These are phyloP conservation scores for Mortierella sp. DNA, from an alignment of 371 early-diverging fungal genomes.

Conservation along the genomic window DNA sequence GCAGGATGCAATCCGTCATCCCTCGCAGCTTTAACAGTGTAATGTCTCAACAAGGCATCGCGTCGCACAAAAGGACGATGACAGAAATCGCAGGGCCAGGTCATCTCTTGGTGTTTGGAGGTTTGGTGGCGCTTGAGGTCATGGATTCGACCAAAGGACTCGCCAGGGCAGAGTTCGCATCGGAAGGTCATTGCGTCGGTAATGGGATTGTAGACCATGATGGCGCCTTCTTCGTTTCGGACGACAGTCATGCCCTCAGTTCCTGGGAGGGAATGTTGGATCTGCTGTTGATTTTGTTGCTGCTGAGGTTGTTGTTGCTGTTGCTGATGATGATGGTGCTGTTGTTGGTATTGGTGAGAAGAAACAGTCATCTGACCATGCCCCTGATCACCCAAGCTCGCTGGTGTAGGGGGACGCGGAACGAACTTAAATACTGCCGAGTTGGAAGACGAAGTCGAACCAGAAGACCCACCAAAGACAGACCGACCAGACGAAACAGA, in stretches of 20 bases:
- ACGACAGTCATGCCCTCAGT: slow-evolving; percentile 39
- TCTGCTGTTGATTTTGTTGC: neutral
- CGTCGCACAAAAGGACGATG: slow-evolving; percentile 55
- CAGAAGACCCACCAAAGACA: neutral
- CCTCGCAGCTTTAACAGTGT: slow-evolving; percentile 56
- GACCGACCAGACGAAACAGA: neutral
- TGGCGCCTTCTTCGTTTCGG: slow-evolving; percentile 39
- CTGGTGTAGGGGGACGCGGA: neutral
- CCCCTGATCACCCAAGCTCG: neutral
- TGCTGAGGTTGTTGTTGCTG: neutral
- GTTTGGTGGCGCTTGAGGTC: slow-evolving; percentile 55
- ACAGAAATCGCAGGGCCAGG: slow-evolving; percentile 58
- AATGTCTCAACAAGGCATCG: slow-evolving; percentile 52
- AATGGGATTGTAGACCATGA: slow-evolving; percentile 47
- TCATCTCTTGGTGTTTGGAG: slow-evolving; percentile 58
- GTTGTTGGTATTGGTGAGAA: neutral
- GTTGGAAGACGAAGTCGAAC: neutral
- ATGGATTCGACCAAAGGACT: slow-evolving; percentile 56
- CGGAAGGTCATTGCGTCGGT: slow-evolving; percentile 45
- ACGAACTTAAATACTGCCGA: no score
- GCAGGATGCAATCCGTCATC: slow-evolving; percentile 56
- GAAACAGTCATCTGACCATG: neutral
- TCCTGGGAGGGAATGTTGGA: slow-evolving; percentile 16
- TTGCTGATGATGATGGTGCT: neutral
- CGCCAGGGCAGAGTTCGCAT: slow-evolving; percentile 49